Conservation (phyloP, 2,329 filamentous ascomycete species). For the Fusarium foetens region DNA sequence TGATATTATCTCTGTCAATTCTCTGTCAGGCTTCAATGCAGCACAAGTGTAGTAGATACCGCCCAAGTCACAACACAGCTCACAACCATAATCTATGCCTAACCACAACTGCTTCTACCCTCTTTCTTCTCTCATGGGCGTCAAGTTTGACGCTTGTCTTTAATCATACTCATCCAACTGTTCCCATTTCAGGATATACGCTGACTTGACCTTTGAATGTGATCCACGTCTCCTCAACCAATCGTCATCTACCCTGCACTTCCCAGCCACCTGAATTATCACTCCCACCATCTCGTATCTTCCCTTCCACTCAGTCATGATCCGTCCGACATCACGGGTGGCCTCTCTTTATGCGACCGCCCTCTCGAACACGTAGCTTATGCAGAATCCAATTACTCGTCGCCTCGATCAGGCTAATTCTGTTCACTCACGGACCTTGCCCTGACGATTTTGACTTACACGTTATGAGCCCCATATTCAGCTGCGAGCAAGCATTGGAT, state of each 20-base stretch:
- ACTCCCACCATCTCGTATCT: conserved; percentile 24
- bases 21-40: conserved; percentile 12
- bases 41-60: not conserved
- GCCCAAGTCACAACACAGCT: not conserved
- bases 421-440: not conserved
- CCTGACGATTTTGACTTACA: conserved; percentile 14
- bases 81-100: not conserved
- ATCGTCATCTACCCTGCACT: conserved; percentile 34
- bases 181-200: not conserved
- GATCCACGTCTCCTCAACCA: conserved; percentile 3
- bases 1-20: not conserved
- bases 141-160: not conserved
- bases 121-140: not conserved
- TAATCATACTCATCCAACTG: conserved; percentile 1
- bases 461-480: conserved; percentile 11
- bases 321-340: conserved; percentile 33
- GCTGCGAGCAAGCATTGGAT: not conserved
- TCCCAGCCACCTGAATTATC: conserved; percentile 42
- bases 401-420: not conserved
- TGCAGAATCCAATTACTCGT: conserved; percentile 18
- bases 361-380: conserved; percentile 31
- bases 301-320: conserved; percentile 32
- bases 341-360: conserved; percentile 42
- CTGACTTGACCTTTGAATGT: not conserved
- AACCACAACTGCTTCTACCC: not conserved